Base-by-base conservation (phyloP, 495 filamentous ascomycete species). In the Daldinia grandis region DNA sequence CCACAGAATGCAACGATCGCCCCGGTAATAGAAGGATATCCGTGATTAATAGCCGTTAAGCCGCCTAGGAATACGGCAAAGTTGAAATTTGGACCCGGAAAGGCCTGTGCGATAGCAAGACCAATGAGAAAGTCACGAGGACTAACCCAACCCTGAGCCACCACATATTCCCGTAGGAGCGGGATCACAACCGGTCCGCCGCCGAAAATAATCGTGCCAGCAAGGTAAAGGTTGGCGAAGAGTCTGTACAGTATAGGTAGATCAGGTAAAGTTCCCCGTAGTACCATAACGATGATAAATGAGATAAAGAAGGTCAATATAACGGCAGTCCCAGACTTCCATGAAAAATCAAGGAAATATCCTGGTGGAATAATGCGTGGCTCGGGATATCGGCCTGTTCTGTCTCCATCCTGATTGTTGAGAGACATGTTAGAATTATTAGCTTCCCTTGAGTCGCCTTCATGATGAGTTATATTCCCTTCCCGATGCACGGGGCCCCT, bases 1-100 rank as follows among this genome's bases (percentile, higher is more conserved):
- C 87, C 92, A 0, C 93, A 10, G 64, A 81, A 90, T 5, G 83
- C 89, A n/a, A 94, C 66, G 0, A 92, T 19, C 0, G 92, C 91
- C 5, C 78, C 79, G 0, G 70, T 75, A 0, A 84, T 64, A 6
- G 76, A 60, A 38, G 66, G 73, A 1, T 78, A 58, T 0, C 77
- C 75, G 14, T 44, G 61, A 5, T 76, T 76, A 14, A 81, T 73
- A 0, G 91, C 85, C 0, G 83, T 80, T 42, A 95, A 80, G 5
- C 85, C 79, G 25, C 93, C 92, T 12, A 95, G 83, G 71, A 89
- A 95, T 14, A 95, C 91, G 3, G 90, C 91, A 72, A 95, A 94
- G 76, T 95, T 96, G 86, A 95, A 94, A 76, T 96, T 95, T 0
- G 93, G 93, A 0, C 93, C 92, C 0, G 92, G 92, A 72, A 95